A percentile compares a stretch with the other conserved stretches of the same genome.
Evolutionary conservation across 2,329 filamentous ascomycete genomes (phyloP).

Genomic region (Pseudogymnoascus sp.): DNA sequence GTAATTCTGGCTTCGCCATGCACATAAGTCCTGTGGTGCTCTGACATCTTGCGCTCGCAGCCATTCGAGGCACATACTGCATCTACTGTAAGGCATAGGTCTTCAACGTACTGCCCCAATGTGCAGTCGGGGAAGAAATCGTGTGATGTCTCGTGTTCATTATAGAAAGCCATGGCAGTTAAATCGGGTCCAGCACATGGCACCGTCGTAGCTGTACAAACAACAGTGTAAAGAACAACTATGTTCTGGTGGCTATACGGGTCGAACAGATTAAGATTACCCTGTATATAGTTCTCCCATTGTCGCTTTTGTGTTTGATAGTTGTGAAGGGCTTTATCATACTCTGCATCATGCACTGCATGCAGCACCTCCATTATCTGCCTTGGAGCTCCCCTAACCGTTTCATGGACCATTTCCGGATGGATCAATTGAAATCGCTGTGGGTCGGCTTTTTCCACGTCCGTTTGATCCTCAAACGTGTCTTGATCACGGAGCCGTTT

Average conservation of each 20-base stretch:
- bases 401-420: constrained; percentile 88
- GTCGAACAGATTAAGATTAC: constrained; percentile 83
- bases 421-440: constrained; percentile 84
- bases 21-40: constrained; percentile 94
- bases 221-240: constrained; percentile 84
- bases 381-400: constrained; percentile 69
- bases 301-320: constrained; percentile 91
- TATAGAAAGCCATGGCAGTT: constrained; percentile 88
- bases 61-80: constrained; percentile 74
- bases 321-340: constrained; percentile 87
- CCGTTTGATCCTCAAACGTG: constrained; percentile 45
- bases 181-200: constrained; percentile 87
- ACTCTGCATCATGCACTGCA: constrained; percentile 92
- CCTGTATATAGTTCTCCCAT: constrained; percentile 91
- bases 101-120: constrained; percentile 89
- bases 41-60: constrained; percentile 80
- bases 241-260: constrained; percentile 96
- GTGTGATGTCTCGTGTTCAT: constrained; percentile 67
- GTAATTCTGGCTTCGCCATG: constrained; percentile 92
- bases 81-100: constrained; percentile 69
- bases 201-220: constrained; percentile 88
- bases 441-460: constrained; percentile 54
- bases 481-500: constrained; percentile 76
- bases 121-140: constrained; percentile 79
- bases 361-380: constrained; percentile 91